Evolutionary conservation across 345 rosid species (phyloP), one percentile per base, ranked within the genome.

Genomic region (Gossypioides kirkii): DNA sequence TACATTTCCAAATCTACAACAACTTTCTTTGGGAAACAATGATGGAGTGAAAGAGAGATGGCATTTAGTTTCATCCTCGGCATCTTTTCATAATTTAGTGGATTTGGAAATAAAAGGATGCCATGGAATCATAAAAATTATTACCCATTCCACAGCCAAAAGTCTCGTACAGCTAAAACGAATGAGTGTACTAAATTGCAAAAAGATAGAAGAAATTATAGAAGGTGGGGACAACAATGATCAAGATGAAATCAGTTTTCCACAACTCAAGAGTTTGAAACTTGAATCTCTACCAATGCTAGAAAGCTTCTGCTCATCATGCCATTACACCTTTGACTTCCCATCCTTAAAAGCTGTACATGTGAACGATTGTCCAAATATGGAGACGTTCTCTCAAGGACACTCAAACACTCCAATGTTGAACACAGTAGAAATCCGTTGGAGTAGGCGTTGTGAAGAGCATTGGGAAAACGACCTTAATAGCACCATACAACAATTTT

Each of bases 231-330:
- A 14, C 6, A 5, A 32, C 13, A 43, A 14, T 16, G 12, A 32
- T 42, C 8, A 61, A 1, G 45, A 14, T 14, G 65, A 61, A 61
- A 61, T 61, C 65, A 14, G 4, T 32, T 61, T 61, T 20, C 65
- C 10, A 22, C 43, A 7, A 61, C 65, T 61, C 20, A 32, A 16
- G 20, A 0, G 2, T 61, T 61, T 61, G 11, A 0, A 14, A 16
- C 65, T 61, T 16, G 0, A 0, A 3, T 8, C 23, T 14, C 65
- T 61, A 32, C 6, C 45, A 28, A 28, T 2, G 4, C 20, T 61
- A 28, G 65, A 61, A 28, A 61, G 66, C 66, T 61, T 61, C 45
- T 61, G 66, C 45, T 61, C 66, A 32, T 61, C 45, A 8, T 18
- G 6, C 6, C 16, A 61, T 32, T 41, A 17, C 16, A 61, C 23